Percentiles rank a stretch among this genome's conserved stretches.
Evolutionary conservation across 495 filamentous ascomycete species (phyloP).

Genomic region (Penicillium salamii): DNA sequence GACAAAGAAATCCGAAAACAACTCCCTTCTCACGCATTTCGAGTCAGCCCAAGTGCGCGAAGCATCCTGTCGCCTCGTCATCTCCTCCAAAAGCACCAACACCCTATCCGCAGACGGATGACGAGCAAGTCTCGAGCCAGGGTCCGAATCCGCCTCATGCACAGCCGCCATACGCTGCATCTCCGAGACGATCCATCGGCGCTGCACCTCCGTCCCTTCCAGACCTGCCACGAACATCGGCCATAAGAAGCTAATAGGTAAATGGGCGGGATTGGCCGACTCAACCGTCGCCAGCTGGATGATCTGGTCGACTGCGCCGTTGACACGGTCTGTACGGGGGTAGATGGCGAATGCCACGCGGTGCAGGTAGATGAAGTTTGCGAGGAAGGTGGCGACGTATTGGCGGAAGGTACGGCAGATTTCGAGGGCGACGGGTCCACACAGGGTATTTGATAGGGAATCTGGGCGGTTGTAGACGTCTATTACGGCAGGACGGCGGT

Average conservation of each 20-base stretch:
- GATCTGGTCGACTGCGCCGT: slow-evolving; percentile 39
- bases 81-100: slow-evolving; percentile 34
- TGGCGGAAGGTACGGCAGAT: slow-evolving; percentile 36
- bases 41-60: slow-evolving; percentile 41
- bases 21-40: slow-evolving; percentile 33
- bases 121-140: not conserved
- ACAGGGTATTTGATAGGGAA: slow-evolving; percentile 24
- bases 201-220: slow-evolving; percentile 35
- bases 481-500: slow-evolving; percentile 31
- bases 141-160: slow-evolving; percentile 3
- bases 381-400: slow-evolving; percentile 40
- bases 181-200: slow-evolving; percentile 34
- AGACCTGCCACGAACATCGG: slow-evolving; percentile 38
- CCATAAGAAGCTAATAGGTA: slow-evolving; percentile 38
- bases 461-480: slow-evolving; percentile 32
- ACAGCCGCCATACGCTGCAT: slow-evolving; percentile 33
- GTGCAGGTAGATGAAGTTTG: slow-evolving; percentile 42
- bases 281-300: slow-evolving; percentile 38
- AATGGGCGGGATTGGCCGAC: slow-evolving; percentile 11
- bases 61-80: slow-evolving; percentile 39
- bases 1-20: slow-evolving; percentile 38
- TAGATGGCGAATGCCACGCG: slow-evolving; percentile 44
- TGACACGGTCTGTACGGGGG: slow-evolving; percentile 40
- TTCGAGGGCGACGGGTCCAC: slow-evolving; percentile 22
- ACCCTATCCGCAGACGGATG: slow-evolving; percentile 36